Evolutionary conservation across 331 rosid species (phyloP).

Genomic region (Quercus lobata): DNA sequence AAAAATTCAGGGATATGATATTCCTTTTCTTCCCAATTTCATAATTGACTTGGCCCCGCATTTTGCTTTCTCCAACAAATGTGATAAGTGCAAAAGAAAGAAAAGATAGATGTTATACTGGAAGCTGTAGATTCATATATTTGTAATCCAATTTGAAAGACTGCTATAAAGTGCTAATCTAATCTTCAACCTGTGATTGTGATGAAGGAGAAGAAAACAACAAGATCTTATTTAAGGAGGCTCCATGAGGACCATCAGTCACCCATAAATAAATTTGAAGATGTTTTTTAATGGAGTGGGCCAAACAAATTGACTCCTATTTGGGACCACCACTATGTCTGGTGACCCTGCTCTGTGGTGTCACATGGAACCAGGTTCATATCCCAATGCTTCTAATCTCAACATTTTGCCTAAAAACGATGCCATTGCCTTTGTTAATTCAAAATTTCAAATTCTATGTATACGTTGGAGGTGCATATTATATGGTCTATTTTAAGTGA

Average conservation of each 20-base stretch:
- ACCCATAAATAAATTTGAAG: background rate
- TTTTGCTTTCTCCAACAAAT: background rate
- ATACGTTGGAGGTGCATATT: constrained; percentile 7
- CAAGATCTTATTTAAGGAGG: background rate
- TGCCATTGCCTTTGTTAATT: constrained; percentile 5
- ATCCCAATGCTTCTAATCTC: constrained; percentile 13
- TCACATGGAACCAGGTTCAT: constrained; percentile 29
- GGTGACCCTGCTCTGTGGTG: background rate
- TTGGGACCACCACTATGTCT: constrained; percentile 30
- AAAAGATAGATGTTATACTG: background rate
- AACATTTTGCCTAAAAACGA: constrained; percentile 1
- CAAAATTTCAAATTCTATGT: constrained; percentile 17
- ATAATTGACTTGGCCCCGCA: background rate
- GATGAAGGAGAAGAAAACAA: background rate
- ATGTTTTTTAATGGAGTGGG: constrained; percentile 19
- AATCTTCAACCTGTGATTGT: constrained; percentile 15
- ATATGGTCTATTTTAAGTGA: background rate
- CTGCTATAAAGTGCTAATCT: background rate
- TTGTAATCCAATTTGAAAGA: background rate
- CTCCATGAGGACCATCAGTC: background rate
- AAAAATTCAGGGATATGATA: background rate
- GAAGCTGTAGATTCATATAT: background rate
- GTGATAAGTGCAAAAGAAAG: background rate
- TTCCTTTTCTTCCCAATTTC: background rate
- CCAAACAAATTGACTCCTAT: constrained; percentile 28